Evolutionary conservation across 495 filamentous ascomycete genomes (phyloP).

Genomic region (Barbatosphaeria neglecta): DNA sequence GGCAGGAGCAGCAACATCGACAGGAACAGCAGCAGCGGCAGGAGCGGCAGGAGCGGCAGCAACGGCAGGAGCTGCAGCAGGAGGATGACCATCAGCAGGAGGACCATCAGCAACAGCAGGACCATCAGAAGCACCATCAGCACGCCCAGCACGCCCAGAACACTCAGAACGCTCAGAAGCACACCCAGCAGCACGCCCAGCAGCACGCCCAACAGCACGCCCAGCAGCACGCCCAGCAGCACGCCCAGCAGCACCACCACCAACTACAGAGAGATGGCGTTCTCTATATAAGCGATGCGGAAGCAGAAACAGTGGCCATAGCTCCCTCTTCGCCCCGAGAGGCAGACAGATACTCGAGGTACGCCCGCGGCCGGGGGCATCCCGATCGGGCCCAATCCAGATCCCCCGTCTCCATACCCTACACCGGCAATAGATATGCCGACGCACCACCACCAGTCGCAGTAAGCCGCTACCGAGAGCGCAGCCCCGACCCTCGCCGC

Average conservation of each 20-base stretch:
- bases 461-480: conserved; percentile 1
- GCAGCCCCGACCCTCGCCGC: conserved; percentile 2
- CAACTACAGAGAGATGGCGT: neutral
- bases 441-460: neutral
- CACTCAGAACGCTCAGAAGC: too few relatives aligned
- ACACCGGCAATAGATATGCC: too few relatives aligned
- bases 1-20: too few relatives aligned
- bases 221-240: neutral
- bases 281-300: neutral
- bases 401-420: conserved; percentile 20
- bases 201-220: too few relatives aligned
- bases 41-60: too few relatives aligned
- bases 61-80: neutral
- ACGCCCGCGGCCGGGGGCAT: conserved; percentile 14
- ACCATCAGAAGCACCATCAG: too few relatives aligned
- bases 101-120: neutral
- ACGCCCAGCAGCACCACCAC: neutral
- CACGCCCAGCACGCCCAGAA: too few relatives aligned
- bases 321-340: neutral
- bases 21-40: too few relatives aligned
- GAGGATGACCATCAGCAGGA: neutral
- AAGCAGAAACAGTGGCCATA: neutral
- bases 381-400: conserved; percentile 16
- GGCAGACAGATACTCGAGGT: conserved; percentile 15
- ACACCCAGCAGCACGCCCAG: too few relatives aligned